Base-by-base conservation (phyloP, 805 yeast genomes). In the Nematodospora valgi region DNA sequence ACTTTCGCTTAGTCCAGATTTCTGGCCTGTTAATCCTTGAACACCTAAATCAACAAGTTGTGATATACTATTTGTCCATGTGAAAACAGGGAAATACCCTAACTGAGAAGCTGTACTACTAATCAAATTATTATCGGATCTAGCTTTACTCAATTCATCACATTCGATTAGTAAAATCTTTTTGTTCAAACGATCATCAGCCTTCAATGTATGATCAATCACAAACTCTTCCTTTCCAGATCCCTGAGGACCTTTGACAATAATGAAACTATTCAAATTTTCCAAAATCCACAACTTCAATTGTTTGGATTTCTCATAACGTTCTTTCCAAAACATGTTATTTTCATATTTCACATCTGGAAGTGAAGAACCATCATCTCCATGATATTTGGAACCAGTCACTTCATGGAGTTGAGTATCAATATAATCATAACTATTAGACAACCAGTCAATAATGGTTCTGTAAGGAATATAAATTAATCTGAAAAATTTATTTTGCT, bases 1-100 rank as follows among this genome's bases (percentile, higher is more conserved):
- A 2, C 86, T 65, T 53, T 89, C 96, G 20, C 89, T 77, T 31
- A 89, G 65, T 1, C 96, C 96, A 3, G 95, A 83, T 52, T 88
- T 89, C 54, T 88, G 97, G 1, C 98, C 98, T 1, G 95, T 87
- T 27, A 91, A 56, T 38, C 97, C 91, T 53, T 87, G 95, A 13
- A 85, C 83, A 36, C 81, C 86, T 49, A 93, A 68, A 60, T 93
- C 98, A 30, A 86, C 63, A 40, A 88, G 80, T 39, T 79, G 76
- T 0, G 95, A 78, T 9, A 89, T 63, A 2, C 83, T 76, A 55
- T 86, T 86, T 41, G 89, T 63, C 96, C 97, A 91, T 15, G 96
- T 85, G 56, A 93, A 93, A 5, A 86, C 81, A 1, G 98, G 98
- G 66, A 76, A 86, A 58, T 93, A 93, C 0, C 98, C 98, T 17